A percentile compares a stretch with the other conserved stretches of the same genome.
Conservation (phyloP, 2,329 filamentous ascomycete genomes). For the Bipolaris zeicola region DNA sequence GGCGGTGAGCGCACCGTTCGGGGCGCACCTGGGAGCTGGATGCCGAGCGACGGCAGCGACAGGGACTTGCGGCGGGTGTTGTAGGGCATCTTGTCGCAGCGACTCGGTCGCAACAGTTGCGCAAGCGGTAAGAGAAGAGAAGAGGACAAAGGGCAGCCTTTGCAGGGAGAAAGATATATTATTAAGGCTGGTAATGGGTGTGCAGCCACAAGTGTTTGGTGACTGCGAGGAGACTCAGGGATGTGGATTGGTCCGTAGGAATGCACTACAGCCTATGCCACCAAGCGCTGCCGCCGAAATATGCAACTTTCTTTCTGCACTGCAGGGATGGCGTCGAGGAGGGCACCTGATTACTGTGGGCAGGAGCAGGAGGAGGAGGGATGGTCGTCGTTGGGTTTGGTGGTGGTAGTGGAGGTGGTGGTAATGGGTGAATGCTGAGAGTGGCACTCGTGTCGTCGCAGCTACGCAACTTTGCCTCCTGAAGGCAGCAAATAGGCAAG, state of each 20-base stretch:
- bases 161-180: constrained; percentile 23
- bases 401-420: not conserved
- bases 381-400: not conserved
- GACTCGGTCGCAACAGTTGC: constrained; percentile 18
- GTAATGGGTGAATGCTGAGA: constrained; percentile 9
- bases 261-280: constrained; percentile 43
- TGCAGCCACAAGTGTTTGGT: constrained; percentile 39
- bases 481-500: constrained; percentile 38
- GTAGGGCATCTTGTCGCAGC: constrained; percentile 73
- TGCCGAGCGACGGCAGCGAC: constrained; percentile 89
- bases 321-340: constrained; percentile 17
- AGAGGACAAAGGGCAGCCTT: constrained; percentile 6
- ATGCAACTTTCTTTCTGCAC: constrained; percentile 41
- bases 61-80: constrained; percentile 97
- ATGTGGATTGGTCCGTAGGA: constrained; percentile 43
- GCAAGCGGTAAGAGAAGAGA: constrained; percentile 6
- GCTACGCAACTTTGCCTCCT: constrained; percentile 38
- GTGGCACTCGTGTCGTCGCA: constrained; percentile 25
- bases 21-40: constrained; percentile 70
- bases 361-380: constrained; percentile 8
- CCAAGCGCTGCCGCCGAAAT: constrained; percentile 33
- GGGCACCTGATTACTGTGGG: constrained; percentile 21
- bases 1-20: constrained; percentile 62
- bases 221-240: constrained; percentile 37
- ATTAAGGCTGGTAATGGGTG: constrained; percentile 34